Conservation (phyloP, 106 monocot genomes). For the Dioscorea alata region DNA sequence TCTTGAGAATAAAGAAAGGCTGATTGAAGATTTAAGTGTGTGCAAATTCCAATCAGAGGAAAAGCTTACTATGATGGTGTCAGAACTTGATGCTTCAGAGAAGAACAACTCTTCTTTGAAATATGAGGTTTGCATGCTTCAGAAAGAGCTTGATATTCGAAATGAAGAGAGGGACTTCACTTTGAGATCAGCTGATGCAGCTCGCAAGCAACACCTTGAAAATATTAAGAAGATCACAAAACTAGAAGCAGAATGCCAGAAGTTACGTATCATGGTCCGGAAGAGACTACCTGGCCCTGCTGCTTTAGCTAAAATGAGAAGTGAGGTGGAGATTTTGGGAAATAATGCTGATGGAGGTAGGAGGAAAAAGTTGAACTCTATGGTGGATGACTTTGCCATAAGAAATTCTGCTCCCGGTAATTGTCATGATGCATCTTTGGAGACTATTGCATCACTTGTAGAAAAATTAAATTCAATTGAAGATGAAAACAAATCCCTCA, state of each 20-base stretch:
- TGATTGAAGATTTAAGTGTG: slow-evolving; percentile 38
- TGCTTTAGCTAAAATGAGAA: slow-evolving; percentile 69
- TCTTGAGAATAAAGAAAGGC: slow-evolving; percentile 35
- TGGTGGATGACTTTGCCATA: neutral
- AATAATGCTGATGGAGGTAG: slow-evolving; percentile 10
- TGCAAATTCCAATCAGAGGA: slow-evolving; percentile 33
- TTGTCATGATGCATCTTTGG: slow-evolving; percentile 20
- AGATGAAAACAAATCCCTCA: slow-evolving; percentile 67
- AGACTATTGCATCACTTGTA: slow-evolving; percentile 24
- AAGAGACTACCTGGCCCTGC: slow-evolving; percentile 53
- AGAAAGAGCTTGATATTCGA: slow-evolving; percentile 63
- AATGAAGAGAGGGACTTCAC: slow-evolving; percentile 57
- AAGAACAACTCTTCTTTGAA: slow-evolving; percentile 52
- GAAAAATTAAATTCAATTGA: slow-evolving; percentile 41
- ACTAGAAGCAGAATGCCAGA: slow-evolving; percentile 67
- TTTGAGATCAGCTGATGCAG: slow-evolving; percentile 48
- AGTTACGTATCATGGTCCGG: slow-evolving; percentile 54
- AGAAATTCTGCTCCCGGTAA: slow-evolving; percentile 7
- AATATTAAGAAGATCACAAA: slow-evolving; percentile 47
- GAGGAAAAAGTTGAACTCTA: slow-evolving; percentile 20
- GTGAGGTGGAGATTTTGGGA: slow-evolving; percentile 44
- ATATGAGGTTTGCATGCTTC: slow-evolving; percentile 67
- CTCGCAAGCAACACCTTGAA: slow-evolving; percentile 42
- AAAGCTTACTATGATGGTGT: slow-evolving; percentile 24
- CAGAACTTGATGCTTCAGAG: slow-evolving; percentile 37